Conservation (phyloP, 208 protist species). For the Blechomonas ayalai region DNA sequence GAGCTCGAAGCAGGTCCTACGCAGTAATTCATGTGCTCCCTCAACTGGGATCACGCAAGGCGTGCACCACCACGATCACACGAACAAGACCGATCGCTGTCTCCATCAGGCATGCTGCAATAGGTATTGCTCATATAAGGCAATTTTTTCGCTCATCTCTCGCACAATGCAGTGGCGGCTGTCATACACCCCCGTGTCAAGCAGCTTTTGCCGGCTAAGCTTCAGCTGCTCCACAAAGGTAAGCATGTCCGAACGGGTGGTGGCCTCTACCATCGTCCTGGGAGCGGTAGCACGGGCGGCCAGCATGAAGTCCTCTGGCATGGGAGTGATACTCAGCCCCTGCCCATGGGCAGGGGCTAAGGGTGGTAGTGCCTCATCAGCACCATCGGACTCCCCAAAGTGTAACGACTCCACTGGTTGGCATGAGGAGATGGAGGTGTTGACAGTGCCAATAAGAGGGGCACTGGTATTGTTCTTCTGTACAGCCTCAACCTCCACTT, state of each 20-base stretch:
- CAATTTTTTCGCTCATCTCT: constrained; percentile 85
- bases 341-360: too few species aligned
- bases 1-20: too few species aligned
- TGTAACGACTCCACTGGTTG: too few species aligned
- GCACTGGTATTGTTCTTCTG: not conserved
- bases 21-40: too few species aligned
- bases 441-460: not conserved
- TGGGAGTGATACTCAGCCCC: constrained; percentile 13
- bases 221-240: constrained; percentile 75
- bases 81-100: too few species aligned
- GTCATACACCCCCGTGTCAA: constrained; percentile 79
- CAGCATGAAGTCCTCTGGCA: constrained; percentile 51
- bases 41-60: too few species aligned
- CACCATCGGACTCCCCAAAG: too few species aligned
- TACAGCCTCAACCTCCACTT: constrained; percentile 2
- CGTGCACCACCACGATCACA: too few species aligned
- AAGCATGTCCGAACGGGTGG: constrained; percentile 56
- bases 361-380: not conserved
- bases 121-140: constrained; percentile 77
- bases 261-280: too few species aligned
- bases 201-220: constrained; percentile 64
- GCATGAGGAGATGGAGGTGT: constrained; percentile 8
- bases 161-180: constrained; percentile 44
- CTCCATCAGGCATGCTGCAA: constrained; percentile 4
- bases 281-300: constrained; percentile 14